A percentile compares a stretch with the other conserved stretches of the same genome.
Evolutionary conservation across 176 grass and related monocot genomes (phyloP).

Genomic region (Aegilops sharonensis): DNA sequence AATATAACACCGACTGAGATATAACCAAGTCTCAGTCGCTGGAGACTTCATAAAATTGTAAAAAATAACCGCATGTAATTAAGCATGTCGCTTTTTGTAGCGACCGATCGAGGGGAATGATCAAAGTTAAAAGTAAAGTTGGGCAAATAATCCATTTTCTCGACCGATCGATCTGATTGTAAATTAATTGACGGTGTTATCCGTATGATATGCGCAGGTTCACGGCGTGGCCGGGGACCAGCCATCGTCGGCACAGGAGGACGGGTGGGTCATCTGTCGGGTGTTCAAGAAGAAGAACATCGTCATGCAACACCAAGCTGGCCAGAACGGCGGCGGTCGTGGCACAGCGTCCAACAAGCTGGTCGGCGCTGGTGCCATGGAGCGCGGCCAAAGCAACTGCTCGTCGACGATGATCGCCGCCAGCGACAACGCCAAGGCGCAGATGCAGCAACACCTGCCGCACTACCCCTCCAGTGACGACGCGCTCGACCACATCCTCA

Average conservation of each 20-base stretch:
- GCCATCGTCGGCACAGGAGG: conserved; percentile 47
- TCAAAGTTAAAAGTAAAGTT: too few species aligned
- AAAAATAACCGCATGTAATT: too few species aligned
- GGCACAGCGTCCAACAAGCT: not conserved
- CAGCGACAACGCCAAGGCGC: conserved; percentile 29
- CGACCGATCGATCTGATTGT: too few species aligned
- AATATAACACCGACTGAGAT: too few species aligned
- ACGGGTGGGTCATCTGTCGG: conserved; percentile 86
- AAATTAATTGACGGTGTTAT: too few species aligned
- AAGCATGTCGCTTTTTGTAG: too few species aligned
- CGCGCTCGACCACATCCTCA: conserved; percentile 66
- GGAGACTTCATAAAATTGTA: too few species aligned
- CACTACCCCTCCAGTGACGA: conserved; percentile 50
- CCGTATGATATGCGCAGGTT: conserved; percentile 17
- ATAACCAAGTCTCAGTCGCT: too few species aligned
- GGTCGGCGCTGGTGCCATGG: not conserved
- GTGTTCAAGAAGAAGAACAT: conserved; percentile 91
- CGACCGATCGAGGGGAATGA: too few species aligned
- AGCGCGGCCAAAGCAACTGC: conserved; percentile 44
- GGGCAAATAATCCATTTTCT: too few species aligned
- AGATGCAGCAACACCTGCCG: conserved; percentile 28
- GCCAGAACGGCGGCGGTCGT: conserved; percentile 6
- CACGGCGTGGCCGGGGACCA: conserved; percentile 32
- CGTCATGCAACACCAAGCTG: conserved; percentile 11
- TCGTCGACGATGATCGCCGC: conserved; percentile 32